These are phyloP conservation scores for Naganishia vishniacii DNA, from an alignment of 768 basidiomycete species.

Conservation along the genomic window DNA sequence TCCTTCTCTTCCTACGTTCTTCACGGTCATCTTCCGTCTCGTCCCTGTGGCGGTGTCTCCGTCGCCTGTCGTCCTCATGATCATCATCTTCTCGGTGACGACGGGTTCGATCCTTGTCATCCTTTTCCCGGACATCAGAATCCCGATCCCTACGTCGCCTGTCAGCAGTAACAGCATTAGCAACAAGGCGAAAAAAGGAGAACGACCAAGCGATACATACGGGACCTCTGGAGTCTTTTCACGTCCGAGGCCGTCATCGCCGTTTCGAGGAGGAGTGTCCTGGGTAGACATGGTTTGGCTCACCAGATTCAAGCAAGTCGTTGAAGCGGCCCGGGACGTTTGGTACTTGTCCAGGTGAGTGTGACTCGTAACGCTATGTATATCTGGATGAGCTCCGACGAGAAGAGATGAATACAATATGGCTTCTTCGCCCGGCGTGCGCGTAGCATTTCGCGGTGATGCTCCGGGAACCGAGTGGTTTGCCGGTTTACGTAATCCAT, in stretches of 20 bases:
- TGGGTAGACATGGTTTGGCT: slow-evolving; percentile 11
- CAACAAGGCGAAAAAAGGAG: slow-evolving; percentile 18
- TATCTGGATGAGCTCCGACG: too few relatives aligned
- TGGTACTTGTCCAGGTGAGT: too few relatives aligned
- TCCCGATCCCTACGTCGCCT: slow-evolving; percentile 54
- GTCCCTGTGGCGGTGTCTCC: slow-evolving; percentile 26
- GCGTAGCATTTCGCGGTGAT: too few relatives aligned
- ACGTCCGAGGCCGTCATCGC: slow-evolving; percentile 16
- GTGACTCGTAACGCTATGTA: too few relatives aligned
- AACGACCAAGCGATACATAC: slow-evolving; percentile 14
- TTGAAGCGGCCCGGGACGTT: too few relatives aligned
- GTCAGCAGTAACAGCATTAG: slow-evolving; percentile 37
- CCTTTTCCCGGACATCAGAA: slow-evolving; percentile 30
- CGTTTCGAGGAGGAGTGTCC: slow-evolving; percentile 24
- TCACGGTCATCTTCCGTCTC: slow-evolving; percentile 35
- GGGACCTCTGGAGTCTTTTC: slow-evolving; percentile 27
- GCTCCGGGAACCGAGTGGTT: too few relatives aligned
- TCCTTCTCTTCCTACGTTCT: slow-evolving; percentile 29
- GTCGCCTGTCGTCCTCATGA: slow-evolving; percentile 49
- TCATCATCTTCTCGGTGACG: slow-evolving; percentile 56
- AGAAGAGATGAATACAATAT: too few relatives aligned
- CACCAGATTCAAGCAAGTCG: too few relatives aligned
- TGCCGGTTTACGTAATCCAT: too few relatives aligned
- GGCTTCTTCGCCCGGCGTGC: too few relatives aligned
- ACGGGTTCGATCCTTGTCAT: slow-evolving; percentile 44